These are phyloP conservation scores for Cryptococcus hybrid DNA, from an alignment of 1,284 basidiomycete species.

Conservation along the genomic window DNA sequence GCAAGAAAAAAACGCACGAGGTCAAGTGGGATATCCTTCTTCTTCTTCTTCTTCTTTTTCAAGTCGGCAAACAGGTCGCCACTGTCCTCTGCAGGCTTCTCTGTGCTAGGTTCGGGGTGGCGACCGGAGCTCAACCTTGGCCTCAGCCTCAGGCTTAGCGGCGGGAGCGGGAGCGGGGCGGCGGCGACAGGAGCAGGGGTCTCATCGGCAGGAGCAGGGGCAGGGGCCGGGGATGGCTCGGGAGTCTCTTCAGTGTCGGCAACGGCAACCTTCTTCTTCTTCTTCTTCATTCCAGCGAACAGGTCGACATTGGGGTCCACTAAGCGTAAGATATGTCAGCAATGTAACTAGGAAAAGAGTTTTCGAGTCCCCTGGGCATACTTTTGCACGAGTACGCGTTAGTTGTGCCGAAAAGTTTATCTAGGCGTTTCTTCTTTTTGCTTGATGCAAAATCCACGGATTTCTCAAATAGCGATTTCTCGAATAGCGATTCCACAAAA, in stretches of 20 bases:
- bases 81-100: constrained; percentile 31
- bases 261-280: constrained; percentile 53
- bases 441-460: too few species aligned
- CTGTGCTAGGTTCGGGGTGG: constrained; percentile 11
- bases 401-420: too few species aligned
- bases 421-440: too few species aligned
- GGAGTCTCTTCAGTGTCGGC: constrained; percentile 46
- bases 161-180: constrained; percentile 25
- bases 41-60: constrained; percentile 57
- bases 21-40: constrained; percentile 50
- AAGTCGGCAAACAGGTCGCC: constrained; percentile 54
- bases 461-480: too few species aligned
- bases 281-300: constrained; percentile 56
- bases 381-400: not conserved
- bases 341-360: not conserved
- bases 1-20: constrained; percentile 24
- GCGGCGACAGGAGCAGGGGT: constrained; percentile 31
- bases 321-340: constrained; percentile 6
- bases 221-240: constrained; percentile 16
- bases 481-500: not conserved
- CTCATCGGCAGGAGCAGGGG: constrained; percentile 29
- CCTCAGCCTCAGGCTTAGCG: constrained; percentile 24
- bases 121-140: constrained; percentile 21
- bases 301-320: constrained; percentile 52
- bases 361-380: not conserved